Evolutionary conservation across 2,329 filamentous ascomycete species (phyloP), one percentile per base, ranked within the genome.

Genomic region (Dendryphion nanum): DNA sequence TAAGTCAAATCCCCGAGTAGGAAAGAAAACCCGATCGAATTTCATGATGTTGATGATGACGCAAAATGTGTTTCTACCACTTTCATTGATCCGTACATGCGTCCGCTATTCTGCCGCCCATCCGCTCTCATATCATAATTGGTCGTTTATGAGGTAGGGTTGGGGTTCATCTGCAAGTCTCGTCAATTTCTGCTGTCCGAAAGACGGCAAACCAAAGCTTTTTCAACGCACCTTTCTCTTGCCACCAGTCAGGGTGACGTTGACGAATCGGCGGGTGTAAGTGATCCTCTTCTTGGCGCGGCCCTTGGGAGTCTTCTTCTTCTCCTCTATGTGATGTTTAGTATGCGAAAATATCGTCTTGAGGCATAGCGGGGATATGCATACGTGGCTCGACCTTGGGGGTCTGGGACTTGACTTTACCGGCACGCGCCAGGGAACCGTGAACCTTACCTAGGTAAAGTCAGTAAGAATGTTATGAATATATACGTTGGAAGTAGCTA

Each of bases 221-320:
- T n/a, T 30, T n/a, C 16, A 13, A 15, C 76, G 68, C 73, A 93
- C 89, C 89, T 96, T 96, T 75, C 91, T 82, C 90, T 97, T 97
- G 78, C 91, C 91, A 74, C 89, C 90, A 57, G 90, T 94, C 76
- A 95, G 81, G 67, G 88, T 93, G 70, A 97, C 89, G 77, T 97
- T 96, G 62, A 97, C 90, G 79, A 97, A 97, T 67, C 91, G 89
- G 72, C 91, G 86, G 63, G 89, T 95, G 83, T 96, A 96, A 73
- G 82, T 83, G 72, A 94, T 83, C 68, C 91, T 83, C 89, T 97
- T 97, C 78, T 93, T 89, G 62, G 91, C 91, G 69, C 91, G 89
- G 69, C 91, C 91, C 84, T 96, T 96, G 70, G 91, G 89, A 63
- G 77, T 81, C 86, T 97, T 96, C 77, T 86, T 79, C 85, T 95